phyloP scores from a whole-genome alignment of 352 stramenopile species.

The Pythium aquatile region DNA sequence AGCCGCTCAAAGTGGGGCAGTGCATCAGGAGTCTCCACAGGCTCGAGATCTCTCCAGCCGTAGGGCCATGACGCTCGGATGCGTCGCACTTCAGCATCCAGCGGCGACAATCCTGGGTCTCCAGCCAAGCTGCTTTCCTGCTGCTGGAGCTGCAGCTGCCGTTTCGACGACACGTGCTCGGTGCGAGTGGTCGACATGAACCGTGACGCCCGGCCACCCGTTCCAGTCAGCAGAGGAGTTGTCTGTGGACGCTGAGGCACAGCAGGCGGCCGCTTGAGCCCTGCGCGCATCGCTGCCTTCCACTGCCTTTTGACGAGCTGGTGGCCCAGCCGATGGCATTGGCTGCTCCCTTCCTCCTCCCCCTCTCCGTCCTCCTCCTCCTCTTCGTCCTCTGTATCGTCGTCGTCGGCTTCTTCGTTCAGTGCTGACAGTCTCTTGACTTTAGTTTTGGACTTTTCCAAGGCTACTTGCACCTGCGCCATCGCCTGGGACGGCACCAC shows the following conservation, averaged over 20 bases:
- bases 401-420: slow-evolving; percentile 22
- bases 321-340: slow-evolving; percentile 34
- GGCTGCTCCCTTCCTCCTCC: background rate
- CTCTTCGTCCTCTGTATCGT: slow-evolving; percentile 15
- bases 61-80: slow-evolving; percentile 75
- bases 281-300: slow-evolving; percentile 45
- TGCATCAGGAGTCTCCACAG: slow-evolving; percentile 15
- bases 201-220: background rate
- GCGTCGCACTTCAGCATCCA: slow-evolving; percentile 44
- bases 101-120: slow-evolving; percentile 9
- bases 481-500: slow-evolving; percentile 12
- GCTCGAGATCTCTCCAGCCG: slow-evolving; percentile 40
- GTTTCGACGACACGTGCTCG: slow-evolving; percentile 38
- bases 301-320: slow-evolving; percentile 56
- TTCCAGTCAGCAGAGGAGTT: background rate
- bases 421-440: slow-evolving; percentile 30
- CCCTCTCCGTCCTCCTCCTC: slow-evolving; percentile 17
- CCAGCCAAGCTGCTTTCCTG: slow-evolving; percentile 7
- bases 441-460: slow-evolving; percentile 3
- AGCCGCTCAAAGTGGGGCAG: slow-evolving; percentile 30
- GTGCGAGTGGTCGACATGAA: slow-evolving; percentile 51
- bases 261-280: slow-evolving; percentile 19
- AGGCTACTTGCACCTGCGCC: slow-evolving; percentile 6
- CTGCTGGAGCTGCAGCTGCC: slow-evolving; percentile 30
- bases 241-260: slow-evolving; percentile 18